Percentiles rank a stretch among this genome's conserved stretches.
Conservation (phyloP, 148 eudicot species). For the Persicaria maculosa region DNA sequence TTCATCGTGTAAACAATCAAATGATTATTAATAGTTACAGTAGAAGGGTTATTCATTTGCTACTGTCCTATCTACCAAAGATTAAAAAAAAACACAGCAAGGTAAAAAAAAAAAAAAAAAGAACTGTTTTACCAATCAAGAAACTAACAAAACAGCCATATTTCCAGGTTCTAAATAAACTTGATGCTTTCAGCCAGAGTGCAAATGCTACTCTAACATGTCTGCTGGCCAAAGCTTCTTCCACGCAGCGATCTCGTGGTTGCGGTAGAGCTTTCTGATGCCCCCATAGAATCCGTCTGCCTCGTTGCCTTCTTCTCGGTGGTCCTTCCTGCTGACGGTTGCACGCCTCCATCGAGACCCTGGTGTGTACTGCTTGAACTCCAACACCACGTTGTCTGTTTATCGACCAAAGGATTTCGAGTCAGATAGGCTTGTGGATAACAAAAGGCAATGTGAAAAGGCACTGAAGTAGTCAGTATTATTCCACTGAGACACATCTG, state of each 20-base stretch:
- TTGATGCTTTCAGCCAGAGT: not conserved
- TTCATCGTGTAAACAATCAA: not conserved
- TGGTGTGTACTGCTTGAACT: conserved; percentile 77
- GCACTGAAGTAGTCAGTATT: not conserved
- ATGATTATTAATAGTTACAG: not conserved
- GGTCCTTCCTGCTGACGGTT: conserved; percentile 54
- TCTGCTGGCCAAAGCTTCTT: conserved; percentile 70
- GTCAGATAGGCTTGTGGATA: too few relatives aligned
- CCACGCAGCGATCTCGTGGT: conserved; percentile 67
- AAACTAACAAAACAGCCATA: not conserved
- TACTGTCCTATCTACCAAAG: not conserved
- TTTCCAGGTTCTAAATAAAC: not conserved
- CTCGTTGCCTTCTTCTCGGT: conserved; percentile 85
- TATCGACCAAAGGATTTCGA: conserved; percentile 1
- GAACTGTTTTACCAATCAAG: not conserved
- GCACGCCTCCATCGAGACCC: conserved; percentile 80
- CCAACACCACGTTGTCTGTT: conserved; percentile 59
- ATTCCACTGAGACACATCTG: not conserved
- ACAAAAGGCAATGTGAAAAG: too few relatives aligned
- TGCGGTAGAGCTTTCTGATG: conserved; percentile 47
- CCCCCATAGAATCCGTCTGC: conserved; percentile 91
- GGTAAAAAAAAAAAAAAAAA: not conserved
- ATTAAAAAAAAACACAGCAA: not conserved
- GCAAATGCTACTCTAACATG: conserved; percentile 45
- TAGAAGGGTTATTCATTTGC: not conserved